phyloP scores from a whole-genome alignment of 1,139 yeast genomes.

The Wickerhamomyces sp. region DNA sequence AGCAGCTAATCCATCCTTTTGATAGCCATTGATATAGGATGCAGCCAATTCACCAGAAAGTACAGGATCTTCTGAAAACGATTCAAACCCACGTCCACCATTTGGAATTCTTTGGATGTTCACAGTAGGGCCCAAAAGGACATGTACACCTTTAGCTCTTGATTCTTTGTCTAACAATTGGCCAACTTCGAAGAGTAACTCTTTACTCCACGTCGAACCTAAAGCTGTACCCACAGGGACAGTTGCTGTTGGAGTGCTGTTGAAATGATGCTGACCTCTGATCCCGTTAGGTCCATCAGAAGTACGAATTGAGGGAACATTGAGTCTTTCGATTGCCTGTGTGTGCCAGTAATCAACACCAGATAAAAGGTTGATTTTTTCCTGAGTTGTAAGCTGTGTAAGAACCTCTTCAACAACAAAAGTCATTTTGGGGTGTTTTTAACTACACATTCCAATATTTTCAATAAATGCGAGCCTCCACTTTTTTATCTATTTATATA shows the following conservation, averaged over 20 bases:
- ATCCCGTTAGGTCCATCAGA: conserved; percentile 56
- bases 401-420: conserved; percentile 18
- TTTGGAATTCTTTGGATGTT: conserved; percentile 53
- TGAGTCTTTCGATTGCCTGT: conserved; percentile 40
- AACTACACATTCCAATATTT: no score
- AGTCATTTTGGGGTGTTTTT: neutral
- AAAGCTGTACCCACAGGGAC: conserved; percentile 43
- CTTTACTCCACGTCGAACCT: conserved; percentile 33
- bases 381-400: conserved; percentile 39
- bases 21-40: conserved; percentile 49
- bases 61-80: conserved; percentile 58
- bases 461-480: no score
- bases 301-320: conserved; percentile 35
- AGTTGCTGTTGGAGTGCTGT: conserved; percentile 44
- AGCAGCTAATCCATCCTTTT: conserved; percentile 47
- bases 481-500: no score
- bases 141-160: conserved; percentile 49
- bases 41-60: conserved; percentile 51
- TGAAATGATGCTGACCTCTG: conserved; percentile 46
- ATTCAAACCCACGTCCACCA: conserved; percentile 62
- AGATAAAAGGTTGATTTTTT: conserved; percentile 44
- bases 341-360: conserved; percentile 59
- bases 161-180: conserved; percentile 46
- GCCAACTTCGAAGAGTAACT: conserved; percentile 41
- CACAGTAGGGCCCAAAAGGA: conserved; percentile 55